These are phyloP conservation scores for Phyllosticta citriasiana DNA, from an alignment of 2,329 filamentous ascomycete genomes.

Conservation along the genomic window DNA sequence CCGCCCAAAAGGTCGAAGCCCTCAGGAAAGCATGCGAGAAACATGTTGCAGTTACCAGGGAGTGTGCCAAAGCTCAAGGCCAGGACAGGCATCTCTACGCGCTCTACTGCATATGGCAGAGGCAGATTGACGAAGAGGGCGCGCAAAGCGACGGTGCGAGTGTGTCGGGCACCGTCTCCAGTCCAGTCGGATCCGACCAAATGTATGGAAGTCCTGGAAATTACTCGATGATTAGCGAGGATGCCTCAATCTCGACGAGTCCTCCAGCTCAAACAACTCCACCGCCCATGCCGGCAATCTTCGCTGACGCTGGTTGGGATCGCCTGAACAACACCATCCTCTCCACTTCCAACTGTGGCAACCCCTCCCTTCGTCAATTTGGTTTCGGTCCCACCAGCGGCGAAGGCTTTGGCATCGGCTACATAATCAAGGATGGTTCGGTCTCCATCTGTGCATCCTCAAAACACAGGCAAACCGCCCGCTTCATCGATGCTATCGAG, in stretches of 20 bases:
- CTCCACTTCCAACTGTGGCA: conserved; percentile 97
- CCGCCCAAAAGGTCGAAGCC: conserved; percentile 74
- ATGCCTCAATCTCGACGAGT: conserved; percentile 39
- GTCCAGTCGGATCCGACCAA: conserved; percentile 24
- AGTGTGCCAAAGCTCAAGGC: conserved; percentile 82
- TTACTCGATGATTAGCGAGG: conserved; percentile 41
- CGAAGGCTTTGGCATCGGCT: conserved; percentile 93
- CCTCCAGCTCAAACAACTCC: conserved; percentile 38
- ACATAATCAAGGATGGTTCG: conserved; percentile 93
- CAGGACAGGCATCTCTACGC: conserved; percentile 92
- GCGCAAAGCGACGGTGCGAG: conserved; percentile 45
- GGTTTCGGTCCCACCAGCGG: conserved; percentile 91
- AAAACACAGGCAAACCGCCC: conserved; percentile 86
- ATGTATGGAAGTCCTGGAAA: conserved; percentile 43
- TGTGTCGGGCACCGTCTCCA: conserved; percentile 43
- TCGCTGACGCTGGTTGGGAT: conserved; percentile 85
- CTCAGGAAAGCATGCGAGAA: conserved; percentile 74
- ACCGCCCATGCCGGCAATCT: conserved; percentile 62
- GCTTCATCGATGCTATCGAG: conserved; percentile 83
- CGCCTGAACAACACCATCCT: conserved; percentile 89
- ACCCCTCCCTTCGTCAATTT: conserved; percentile 87
- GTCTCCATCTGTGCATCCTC: conserved; percentile 87
- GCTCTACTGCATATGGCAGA: conserved; percentile 89
- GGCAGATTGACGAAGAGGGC: conserved; percentile 65
- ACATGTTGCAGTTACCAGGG: conserved; percentile 68